phyloP scores from a whole-genome alignment of 2,329 filamentous ascomycete genomes.

The Trichoderma sp. region DNA sequence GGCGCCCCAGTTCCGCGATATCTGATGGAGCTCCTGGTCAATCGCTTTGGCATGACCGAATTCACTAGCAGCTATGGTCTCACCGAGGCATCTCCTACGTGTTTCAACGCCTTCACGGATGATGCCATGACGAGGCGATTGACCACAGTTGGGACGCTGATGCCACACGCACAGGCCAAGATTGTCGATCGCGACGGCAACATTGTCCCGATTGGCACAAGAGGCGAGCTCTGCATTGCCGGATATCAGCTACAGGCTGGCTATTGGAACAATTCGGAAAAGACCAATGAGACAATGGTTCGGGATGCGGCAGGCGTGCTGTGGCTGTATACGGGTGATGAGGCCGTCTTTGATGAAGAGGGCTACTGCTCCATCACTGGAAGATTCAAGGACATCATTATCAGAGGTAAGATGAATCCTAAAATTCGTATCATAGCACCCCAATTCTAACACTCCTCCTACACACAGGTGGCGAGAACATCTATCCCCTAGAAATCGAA shows the following conservation, averaged over 20 bases:
- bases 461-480: constrained; percentile 62
- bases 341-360: constrained; percentile 63
- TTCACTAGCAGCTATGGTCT: constrained; percentile 70
- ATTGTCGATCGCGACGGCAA: constrained; percentile 67
- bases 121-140: constrained; percentile 65
- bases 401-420: constrained; percentile 49
- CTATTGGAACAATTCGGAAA: constrained; percentile 68
- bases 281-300: constrained; percentile 62
- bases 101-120: constrained; percentile 75
- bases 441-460: background rate
- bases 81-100: constrained; percentile 75
- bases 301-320: constrained; percentile 51
- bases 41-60: constrained; percentile 70
- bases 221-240: constrained; percentile 73
- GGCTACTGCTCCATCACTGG: constrained; percentile 73
- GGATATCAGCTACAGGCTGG: constrained; percentile 72
- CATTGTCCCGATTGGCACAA: constrained; percentile 62
- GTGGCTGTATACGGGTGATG: constrained; percentile 67
- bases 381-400: constrained; percentile 77
- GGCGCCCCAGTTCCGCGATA: constrained; percentile 73
- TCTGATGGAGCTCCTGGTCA: constrained; percentile 69
- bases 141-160: constrained; percentile 69
- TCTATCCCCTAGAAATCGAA: constrained; percentile 72
- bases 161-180: constrained; percentile 75
- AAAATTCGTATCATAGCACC: background rate